Evolutionary conservation across 805 yeast species (phyloP).

Genomic region (Saturnispora zaruensis): DNA sequence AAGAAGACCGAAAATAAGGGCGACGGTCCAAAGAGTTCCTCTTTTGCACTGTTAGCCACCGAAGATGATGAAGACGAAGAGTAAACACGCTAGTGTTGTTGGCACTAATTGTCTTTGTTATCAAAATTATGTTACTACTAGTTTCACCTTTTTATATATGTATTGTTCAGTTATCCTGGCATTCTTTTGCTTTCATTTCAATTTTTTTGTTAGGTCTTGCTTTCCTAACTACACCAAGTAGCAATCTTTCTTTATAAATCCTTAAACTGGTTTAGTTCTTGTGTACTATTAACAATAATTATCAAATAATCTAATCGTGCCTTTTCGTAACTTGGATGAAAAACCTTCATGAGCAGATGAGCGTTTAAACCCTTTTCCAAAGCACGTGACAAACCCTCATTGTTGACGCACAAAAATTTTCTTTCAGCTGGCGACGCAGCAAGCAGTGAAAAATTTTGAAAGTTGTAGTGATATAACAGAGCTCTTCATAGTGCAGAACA

Average conservation of each 20-base stretch:
- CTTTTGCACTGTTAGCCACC: conserved; percentile 40
- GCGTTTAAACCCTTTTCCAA: neutral
- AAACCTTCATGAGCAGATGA: neutral
- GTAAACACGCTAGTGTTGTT: conserved; percentile 11
- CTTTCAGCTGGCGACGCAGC: neutral
- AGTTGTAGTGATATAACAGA: neutral
- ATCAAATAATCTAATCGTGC: neutral
- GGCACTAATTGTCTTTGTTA: neutral
- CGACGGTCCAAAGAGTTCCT: conserved; percentile 35
- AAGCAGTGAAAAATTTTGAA: neutral
- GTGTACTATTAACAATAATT: neutral
- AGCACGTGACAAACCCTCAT: conserved; percentile 9
- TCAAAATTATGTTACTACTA: neutral
- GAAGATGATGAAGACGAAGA: conserved; percentile 46
- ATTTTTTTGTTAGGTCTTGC: neutral
- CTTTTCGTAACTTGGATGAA: too few relatives aligned
- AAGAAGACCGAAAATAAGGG: conserved; percentile 11
- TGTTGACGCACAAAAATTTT: neutral
- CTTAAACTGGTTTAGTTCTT: neutral
- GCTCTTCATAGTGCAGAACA: neutral
- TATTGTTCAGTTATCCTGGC: conserved; percentile 1
- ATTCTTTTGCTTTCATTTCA: neutral
- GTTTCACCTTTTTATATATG: neutral
- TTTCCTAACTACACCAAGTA: neutral
- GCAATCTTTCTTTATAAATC: neutral